These are phyloP conservation scores for Brassica juncea DNA, from an alignment of 345 rosid genomes.

Conservation along the genomic window DNA sequence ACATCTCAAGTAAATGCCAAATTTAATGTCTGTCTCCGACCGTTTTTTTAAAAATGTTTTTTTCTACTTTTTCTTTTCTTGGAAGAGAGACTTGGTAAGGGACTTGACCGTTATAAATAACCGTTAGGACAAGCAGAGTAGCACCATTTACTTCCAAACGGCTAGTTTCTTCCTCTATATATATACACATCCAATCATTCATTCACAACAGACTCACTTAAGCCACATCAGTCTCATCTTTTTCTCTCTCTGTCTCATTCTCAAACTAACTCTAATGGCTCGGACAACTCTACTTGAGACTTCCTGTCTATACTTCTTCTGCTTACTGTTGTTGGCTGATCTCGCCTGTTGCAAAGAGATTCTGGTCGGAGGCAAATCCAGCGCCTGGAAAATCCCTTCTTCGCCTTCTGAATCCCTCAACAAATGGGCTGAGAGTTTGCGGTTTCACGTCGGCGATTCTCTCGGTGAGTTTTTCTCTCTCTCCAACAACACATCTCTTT, in stretches of 20 bases:
- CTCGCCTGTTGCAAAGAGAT: constrained; percentile 48
- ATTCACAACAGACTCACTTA: not conserved
- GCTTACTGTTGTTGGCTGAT: constrained; percentile 28
- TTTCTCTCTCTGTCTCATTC: too few species aligned
- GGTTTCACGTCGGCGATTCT: constrained; percentile 64
- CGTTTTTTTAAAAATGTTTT: not conserved
- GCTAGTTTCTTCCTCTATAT: constrained; percentile 45
- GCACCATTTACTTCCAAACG: constrained; percentile 38
- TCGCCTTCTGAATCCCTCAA: constrained; percentile 73
- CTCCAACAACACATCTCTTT: not conserved
- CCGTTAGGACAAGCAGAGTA: constrained; percentile 24
- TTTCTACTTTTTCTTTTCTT: not conserved
- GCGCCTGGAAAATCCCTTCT: constrained; percentile 62
- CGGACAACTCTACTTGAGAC: constrained; percentile 20
- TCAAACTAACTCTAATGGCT: constrained; percentile 34
- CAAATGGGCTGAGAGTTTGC: constrained; percentile 67
- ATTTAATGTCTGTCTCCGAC: not conserved
- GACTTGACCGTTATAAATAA: constrained; percentile 14
- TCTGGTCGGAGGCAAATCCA: constrained; percentile 55
- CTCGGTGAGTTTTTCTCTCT: constrained; percentile 45
- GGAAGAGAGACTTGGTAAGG: not conserved
- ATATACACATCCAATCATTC: constrained; percentile 10
- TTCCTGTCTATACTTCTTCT: constrained; percentile 29
- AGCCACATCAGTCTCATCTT: not conserved
- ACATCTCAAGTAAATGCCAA: not conserved